Evolutionary conservation across 2,329 filamentous ascomycete species (phyloP).

Genomic region (Emergomyces africanus): DNA sequence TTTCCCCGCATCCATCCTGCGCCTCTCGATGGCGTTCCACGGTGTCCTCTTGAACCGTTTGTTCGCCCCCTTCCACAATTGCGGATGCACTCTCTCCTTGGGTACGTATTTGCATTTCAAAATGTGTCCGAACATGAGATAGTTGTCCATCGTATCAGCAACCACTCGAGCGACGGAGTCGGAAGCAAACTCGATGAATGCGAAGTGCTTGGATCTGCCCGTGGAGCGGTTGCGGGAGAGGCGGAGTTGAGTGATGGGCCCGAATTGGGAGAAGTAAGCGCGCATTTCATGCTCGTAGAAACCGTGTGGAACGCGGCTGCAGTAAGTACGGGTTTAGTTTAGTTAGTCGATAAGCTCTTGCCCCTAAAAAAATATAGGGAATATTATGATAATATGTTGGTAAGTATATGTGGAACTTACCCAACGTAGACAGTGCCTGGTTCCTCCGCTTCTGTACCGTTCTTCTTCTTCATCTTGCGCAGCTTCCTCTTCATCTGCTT

Average conservation of each 20-base stretch:
- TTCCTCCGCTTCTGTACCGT: slow-evolving; percentile 28
- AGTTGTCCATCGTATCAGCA: slow-evolving; percentile 93
- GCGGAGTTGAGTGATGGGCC: slow-evolving; percentile 62
- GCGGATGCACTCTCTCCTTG: slow-evolving; percentile 61
- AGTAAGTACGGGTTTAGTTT: slow-evolving; percentile 6
- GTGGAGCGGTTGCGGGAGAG: slow-evolving; percentile 88
- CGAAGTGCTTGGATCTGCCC: slow-evolving; percentile 83
- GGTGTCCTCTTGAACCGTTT: slow-evolving; percentile 80
- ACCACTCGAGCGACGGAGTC: slow-evolving; percentile 79
- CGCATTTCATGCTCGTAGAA: slow-evolving; percentile 97
- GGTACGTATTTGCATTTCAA: slow-evolving; percentile 75
- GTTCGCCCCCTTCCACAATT: slow-evolving; percentile 84
- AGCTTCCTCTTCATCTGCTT: slow-evolving; percentile 39
- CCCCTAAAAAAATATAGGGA: no score
- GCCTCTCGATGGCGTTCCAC: slow-evolving; percentile 73
- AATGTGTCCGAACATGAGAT: slow-evolving; percentile 88
- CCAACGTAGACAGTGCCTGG: slow-evolving; percentile 82
- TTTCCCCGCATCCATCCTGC: slow-evolving; percentile 58
- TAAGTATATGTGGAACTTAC: slow-evolving; percentile 21
- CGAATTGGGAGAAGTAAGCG: slow-evolving; percentile 89
- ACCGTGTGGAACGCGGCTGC: slow-evolving; percentile 69
- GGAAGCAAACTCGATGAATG: slow-evolving; percentile 77
- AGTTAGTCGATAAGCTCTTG: background rate
- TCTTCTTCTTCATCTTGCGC: slow-evolving; percentile 38
- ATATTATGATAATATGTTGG: slow-evolving; percentile 3